These are phyloP conservation scores for Aphanoascus verrucosus DNA, from an alignment of 2,329 filamentous ascomycete species.

Conservation along the genomic window DNA sequence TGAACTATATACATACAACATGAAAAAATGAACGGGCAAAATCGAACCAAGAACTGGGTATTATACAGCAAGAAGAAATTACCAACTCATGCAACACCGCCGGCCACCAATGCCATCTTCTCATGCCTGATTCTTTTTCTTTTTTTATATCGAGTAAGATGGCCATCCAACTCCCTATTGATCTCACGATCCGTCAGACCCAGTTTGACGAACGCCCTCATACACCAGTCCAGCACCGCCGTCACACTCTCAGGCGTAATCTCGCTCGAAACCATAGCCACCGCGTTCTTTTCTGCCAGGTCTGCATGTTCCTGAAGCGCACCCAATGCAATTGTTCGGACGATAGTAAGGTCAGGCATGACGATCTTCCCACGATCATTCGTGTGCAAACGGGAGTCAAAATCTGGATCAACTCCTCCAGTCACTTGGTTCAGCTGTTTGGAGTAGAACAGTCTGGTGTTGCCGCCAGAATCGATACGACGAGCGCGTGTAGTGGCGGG, in stretches of 20 bases:
- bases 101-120: background rate
- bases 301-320: slow-evolving; percentile 24
- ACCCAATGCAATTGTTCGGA: slow-evolving; percentile 29
- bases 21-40: too few species aligned
- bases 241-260: slow-evolving; percentile 14
- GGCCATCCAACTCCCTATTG: slow-evolving; percentile 27
- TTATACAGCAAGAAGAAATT: background rate
- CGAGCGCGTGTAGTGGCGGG: slow-evolving; percentile 17
- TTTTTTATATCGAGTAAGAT: slow-evolving; percentile 12
- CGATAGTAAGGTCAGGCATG: slow-evolving; percentile 27
- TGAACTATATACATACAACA: too few species aligned
- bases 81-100: background rate
- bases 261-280: background rate
- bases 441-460: background rate
- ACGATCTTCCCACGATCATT: slow-evolving; percentile 23
- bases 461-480: slow-evolving; percentile 12
- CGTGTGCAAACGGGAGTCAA: slow-evolving; percentile 17
- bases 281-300: background rate
- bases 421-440: background rate
- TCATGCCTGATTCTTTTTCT: background rate
- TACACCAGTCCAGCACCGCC: slow-evolving; percentile 27
- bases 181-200: slow-evolving; percentile 24
- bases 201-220: slow-evolving; percentile 23
- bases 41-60: too few species aligned
- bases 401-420: background rate